Evolutionary conservation across 106 monocot genomes (phyloP), one percentile per base, ranked within the genome.

Genomic region (Narthecium ossifragum): DNA sequence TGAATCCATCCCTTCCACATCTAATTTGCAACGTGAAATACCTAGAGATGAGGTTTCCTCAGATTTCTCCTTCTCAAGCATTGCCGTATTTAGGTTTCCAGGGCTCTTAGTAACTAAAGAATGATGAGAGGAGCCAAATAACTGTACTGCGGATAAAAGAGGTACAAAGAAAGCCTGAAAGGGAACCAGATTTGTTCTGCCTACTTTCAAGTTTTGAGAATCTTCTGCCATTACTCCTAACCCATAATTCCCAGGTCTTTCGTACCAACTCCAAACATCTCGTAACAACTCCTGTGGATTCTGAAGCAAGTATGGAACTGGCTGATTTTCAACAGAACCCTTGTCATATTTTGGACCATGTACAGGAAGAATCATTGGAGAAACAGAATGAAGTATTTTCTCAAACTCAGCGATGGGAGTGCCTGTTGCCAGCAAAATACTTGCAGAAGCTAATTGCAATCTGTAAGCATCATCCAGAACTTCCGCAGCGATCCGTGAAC

Each of bases 241-340:
- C 6, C 72, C 72, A 43, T 59, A 73, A 26, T 41, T 58, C 27
- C 65, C 64, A 58, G 63, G 59, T 26, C 20, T 31, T 57, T 73
- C 72, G 48, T 73, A 73, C 72, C 72, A 73, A 33, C 30, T 58
- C 72, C 72, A 73, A 43, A 73, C 51, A 59, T 58, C 40, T 12
- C 26, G 31, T 40, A 73, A 51, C 37, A 31, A 12, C 58, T 57
- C 30, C 15, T 46, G 17, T 24, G 17, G 37, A 24, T 59, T 59
- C 40, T 40, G 49, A 29, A 51, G 20, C 43, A 51, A 17, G 40
- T 20, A 31, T n/a, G 56, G 53, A 71, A 24, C 28, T 38, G 56
- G 41, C 13, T 66, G 20, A 46, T 57, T 6, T 23, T 7, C 34
- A 43, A 56, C 17, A 8, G 12, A 25, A 30, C 46, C 46, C 8